Percentiles rank a stretch among this genome's conserved stretches.
Conservation (phyloP, 1,284 basidiomycete genomes). For the Tremellales sp. region DNA sequence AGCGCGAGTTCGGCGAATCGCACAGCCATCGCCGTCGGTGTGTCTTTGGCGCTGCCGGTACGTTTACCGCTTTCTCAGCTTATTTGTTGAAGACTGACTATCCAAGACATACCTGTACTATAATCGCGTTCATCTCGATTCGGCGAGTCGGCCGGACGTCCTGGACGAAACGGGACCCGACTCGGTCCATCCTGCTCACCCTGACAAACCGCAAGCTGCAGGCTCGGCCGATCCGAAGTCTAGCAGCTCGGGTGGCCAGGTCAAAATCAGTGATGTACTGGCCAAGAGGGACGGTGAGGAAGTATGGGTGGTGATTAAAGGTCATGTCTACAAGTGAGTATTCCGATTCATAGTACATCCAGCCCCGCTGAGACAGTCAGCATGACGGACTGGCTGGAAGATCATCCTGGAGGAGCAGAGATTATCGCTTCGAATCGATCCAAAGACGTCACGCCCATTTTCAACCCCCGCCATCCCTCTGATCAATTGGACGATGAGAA, state of each 20-base stretch:
- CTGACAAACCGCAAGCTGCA: conserved; percentile 11
- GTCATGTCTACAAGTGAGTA: conserved; percentile 44
- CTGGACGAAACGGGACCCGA: conserved; percentile 8
- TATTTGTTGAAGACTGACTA: not conserved
- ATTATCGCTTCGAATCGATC: conserved; percentile 36
- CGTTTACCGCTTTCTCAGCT: too few relatives aligned
- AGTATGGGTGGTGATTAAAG: conserved; percentile 45
- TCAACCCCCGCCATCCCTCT: conserved; percentile 41
- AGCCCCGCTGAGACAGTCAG: conserved; percentile 12
- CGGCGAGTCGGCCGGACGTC: not conserved
- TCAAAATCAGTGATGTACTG: conserved; percentile 32
- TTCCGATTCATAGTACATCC: not conserved
- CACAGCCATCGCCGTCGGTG: too few relatives aligned
- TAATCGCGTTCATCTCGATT: conserved; percentile 22
- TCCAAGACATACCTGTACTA: conserved; percentile 19
- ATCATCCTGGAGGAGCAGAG: conserved; percentile 45
- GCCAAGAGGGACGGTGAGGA: conserved; percentile 27
- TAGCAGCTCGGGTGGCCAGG: conserved; percentile 5
- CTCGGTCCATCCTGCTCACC: conserved; percentile 10
- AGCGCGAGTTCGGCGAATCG: too few relatives aligned
- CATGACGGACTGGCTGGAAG: conserved; percentile 40
- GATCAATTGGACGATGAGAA: conserved; percentile 41
- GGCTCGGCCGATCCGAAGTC: not conserved
- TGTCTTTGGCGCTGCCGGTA: too few relatives aligned
- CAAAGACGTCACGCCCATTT: conserved; percentile 42